These are phyloP conservation scores for Cladosporium sp. DNA, from an alignment of 2,329 filamentous ascomycete genomes.

Conservation along the genomic window DNA sequence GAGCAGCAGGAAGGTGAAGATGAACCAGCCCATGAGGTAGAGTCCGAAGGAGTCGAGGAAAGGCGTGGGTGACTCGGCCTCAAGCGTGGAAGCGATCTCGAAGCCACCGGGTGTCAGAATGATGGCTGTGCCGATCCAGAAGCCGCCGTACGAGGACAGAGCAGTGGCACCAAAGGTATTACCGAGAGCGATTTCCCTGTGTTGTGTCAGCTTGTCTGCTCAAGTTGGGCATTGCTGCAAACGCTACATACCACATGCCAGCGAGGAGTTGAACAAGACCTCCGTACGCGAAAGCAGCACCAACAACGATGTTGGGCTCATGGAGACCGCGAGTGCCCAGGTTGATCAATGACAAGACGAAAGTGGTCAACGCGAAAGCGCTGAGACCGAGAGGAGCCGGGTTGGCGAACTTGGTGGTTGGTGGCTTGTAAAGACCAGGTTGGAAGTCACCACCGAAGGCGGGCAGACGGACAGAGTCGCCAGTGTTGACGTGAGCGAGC, in stretches of 20 bases:
- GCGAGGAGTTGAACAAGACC: constrained; percentile 53
- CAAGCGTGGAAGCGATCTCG: constrained; percentile 49
- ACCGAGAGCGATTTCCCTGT: constrained; percentile 57
- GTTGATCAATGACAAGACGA: constrained; percentile 57
- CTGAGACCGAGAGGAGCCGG: constrained; percentile 62
- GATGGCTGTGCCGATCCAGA: constrained; percentile 63
- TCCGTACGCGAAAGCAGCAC: constrained; percentile 51
- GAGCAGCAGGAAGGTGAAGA: constrained; percentile 59
- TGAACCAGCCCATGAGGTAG: constrained; percentile 61
- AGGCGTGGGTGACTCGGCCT: constrained; percentile 36
- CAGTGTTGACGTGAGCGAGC: constrained; percentile 51
- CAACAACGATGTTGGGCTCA: constrained; percentile 50
- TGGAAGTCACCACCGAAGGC: constrained; percentile 56
- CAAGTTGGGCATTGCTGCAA: no score
- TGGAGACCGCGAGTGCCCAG: constrained; percentile 45
- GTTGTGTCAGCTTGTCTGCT: not conserved
- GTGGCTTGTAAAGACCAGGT: constrained; percentile 49
- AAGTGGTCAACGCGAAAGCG: constrained; percentile 66
- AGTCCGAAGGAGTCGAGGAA: constrained; percentile 58
- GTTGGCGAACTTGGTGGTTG: constrained; percentile 53
- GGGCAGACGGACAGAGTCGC: constrained; percentile 48
- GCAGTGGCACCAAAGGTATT: constrained; percentile 65
- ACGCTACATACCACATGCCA: constrained; percentile 48
- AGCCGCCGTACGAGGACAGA: constrained; percentile 61
- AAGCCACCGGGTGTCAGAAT: constrained; percentile 57